phyloP scores from a whole-genome alignment of 495 filamentous ascomycete species.

The Pyrenopolyporus hunteri region DNA sequence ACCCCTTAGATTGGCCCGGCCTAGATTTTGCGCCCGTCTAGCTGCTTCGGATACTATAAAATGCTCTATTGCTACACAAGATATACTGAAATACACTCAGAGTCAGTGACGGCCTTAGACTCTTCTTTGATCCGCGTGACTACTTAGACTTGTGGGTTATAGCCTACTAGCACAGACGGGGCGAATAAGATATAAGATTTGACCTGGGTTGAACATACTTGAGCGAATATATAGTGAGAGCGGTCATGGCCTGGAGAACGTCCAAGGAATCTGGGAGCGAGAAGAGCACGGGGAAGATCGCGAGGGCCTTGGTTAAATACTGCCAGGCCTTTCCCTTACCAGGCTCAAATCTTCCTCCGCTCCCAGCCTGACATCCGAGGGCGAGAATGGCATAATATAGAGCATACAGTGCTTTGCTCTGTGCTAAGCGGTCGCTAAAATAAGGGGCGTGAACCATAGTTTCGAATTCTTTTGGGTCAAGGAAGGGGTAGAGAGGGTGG shows the following conservation, averaged over 20 bases:
- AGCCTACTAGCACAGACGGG: too few relatives aligned
- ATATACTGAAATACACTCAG: constrained; percentile 25
- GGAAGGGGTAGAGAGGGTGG: constrained; percentile 46
- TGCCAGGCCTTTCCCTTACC: constrained; percentile 47
- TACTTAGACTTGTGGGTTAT: too few relatives aligned
- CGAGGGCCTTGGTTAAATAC: constrained; percentile 32
- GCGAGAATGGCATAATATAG: constrained; percentile 49
- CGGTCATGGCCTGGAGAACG: constrained; percentile 37
- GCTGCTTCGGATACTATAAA: constrained; percentile 40
- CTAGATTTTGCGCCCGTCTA: constrained; percentile 40
- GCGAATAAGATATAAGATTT: too few relatives aligned
- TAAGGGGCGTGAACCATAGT: constrained; percentile 27
- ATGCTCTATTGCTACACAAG: constrained; percentile 45
- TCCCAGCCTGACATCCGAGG: constrained; percentile 44
- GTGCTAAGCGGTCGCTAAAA: constrained; percentile 33
- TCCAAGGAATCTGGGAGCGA: constrained; percentile 17
- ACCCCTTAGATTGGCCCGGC: constrained; percentile 28
- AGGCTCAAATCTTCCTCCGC: constrained; percentile 44
- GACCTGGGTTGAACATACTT: constrained; percentile 3
- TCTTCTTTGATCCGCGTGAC: too few relatives aligned
- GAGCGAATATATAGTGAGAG: constrained; percentile 36
- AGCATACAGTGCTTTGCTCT: constrained; percentile 27
- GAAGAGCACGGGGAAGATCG: constrained; percentile 10
- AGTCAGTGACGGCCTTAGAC: neutral
- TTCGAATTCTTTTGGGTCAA: constrained; percentile 43